Conservation (phyloP, 768 basidiomycete species). For the Chalciporus pseudorubinellus region DNA sequence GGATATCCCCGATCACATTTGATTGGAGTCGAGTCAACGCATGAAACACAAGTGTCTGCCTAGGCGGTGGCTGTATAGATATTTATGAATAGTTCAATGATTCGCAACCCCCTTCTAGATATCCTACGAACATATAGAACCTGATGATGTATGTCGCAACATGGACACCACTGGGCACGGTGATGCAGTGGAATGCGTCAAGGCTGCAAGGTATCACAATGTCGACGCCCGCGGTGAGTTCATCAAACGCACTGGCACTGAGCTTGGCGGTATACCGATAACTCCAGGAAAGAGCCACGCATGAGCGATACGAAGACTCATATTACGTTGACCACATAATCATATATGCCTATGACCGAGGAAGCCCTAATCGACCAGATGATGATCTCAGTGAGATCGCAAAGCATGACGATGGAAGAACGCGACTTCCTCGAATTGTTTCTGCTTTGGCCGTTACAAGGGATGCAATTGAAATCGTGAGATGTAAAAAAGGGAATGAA, state of each 20-base stretch:
- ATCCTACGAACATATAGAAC: neutral
- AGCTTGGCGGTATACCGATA: no score
- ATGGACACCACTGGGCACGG: neutral
- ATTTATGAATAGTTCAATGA: constrained; percentile 19
- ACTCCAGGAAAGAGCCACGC: no score
- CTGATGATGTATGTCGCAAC: neutral
- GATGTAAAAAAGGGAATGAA: constrained; percentile 8
- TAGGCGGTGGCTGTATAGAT: constrained; percentile 18
- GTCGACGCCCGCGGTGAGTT: no score
- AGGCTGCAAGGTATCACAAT: no score
- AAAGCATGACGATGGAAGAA: neutral
- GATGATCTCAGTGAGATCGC: neutral
- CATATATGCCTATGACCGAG: neutral
- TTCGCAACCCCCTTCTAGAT: neutral
- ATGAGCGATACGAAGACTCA: neutral
- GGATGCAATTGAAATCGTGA: constrained; percentile 17
- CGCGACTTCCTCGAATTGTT: constrained; percentile 8
- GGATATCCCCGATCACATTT: constrained; percentile 6
- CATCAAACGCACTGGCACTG: no score
- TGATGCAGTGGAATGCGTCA: no score
- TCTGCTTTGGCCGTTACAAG: constrained; percentile 19
- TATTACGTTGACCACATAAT: neutral
- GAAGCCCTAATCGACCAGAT: neutral
- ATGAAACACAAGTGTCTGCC: constrained; percentile 14
- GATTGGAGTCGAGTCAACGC: constrained; percentile 3